A percentile compares a stretch with the other conserved stretches of the same genome.
phyloP scores from a whole-genome alignment of 441 rosid genomes.

The Arabidopsis lyrata region DNA sequence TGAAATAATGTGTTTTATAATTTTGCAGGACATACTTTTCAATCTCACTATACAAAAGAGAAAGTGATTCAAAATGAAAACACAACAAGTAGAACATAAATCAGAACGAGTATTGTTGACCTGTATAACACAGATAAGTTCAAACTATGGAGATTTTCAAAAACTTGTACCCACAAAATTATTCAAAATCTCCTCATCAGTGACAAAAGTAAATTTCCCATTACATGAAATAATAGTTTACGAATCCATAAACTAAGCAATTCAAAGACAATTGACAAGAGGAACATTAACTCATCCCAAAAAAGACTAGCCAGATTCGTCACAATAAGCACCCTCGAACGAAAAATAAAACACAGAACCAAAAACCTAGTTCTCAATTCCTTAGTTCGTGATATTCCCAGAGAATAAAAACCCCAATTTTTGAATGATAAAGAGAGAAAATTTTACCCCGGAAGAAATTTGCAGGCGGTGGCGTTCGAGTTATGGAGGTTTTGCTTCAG shows the following conservation, averaged over 20 bases:
- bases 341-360: slow-evolving; percentile 7
- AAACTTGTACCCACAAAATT: background rate
- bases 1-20: background rate
- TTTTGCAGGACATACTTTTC: too few species aligned
- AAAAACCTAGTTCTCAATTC: slow-evolving; percentile 2
- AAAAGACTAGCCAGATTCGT: slow-evolving; percentile 17
- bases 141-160: background rate
- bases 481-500: slow-evolving; percentile 7
- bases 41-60: slow-evolving; percentile 10
- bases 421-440: background rate
- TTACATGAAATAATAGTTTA: too few species aligned
- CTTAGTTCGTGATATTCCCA: background rate
- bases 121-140: background rate
- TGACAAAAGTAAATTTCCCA: background rate
- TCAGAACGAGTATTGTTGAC: background rate
- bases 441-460: background rate
- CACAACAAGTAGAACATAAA: background rate
- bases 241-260: background rate
- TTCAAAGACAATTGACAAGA: slow-evolving; percentile 2
- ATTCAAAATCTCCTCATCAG: background rate
- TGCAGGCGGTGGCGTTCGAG: slow-evolving; percentile 21
- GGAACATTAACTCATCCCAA: background rate
- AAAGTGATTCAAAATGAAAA: slow-evolving; percentile 8
- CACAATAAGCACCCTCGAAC: background rate
- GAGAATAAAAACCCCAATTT: slow-evolving; percentile 22